Percentiles rank a stretch among this genome's conserved stretches.
These are phyloP conservation scores for Puccinia coronata DNA, from an alignment of 1,284 basidiomycete genomes.

Conservation along the genomic window DNA sequence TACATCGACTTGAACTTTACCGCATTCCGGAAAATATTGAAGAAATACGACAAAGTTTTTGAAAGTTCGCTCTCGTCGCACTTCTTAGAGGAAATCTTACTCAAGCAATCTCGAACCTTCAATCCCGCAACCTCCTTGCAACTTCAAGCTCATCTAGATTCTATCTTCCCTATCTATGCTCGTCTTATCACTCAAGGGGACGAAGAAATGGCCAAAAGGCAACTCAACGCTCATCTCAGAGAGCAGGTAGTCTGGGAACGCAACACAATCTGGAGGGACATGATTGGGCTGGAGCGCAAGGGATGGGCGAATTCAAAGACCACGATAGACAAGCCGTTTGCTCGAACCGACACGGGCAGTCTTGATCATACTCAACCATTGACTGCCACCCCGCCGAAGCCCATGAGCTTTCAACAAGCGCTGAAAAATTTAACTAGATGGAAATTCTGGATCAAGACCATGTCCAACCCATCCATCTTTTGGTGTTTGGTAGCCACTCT, in stretches of 20 bases:
- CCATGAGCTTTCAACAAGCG: not conserved
- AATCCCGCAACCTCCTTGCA: constrained; percentile 65
- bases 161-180: constrained; percentile 75
- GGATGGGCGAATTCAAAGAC: constrained; percentile 57
- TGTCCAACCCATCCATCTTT: constrained; percentile 60
- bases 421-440: not conserved
- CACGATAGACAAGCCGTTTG: constrained; percentile 52
- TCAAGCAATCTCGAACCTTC: constrained; percentile 55
- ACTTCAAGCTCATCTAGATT: constrained; percentile 67
- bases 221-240: constrained; percentile 82
- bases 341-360: constrained; percentile 49
- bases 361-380: constrained; percentile 62
- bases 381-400: constrained; percentile 58
- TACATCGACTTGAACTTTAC: constrained; percentile 92
- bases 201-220: constrained; percentile 70
- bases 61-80: constrained; percentile 71
- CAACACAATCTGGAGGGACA: constrained; percentile 94
- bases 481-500: constrained; percentile 65
- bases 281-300: constrained; percentile 82
- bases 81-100: constrained; percentile 64
- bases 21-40: constrained; percentile 93
- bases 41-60: constrained; percentile 98
- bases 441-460: constrained; percentile 3
- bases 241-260: constrained; percentile 89
- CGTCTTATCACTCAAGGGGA: constrained; percentile 83